These are phyloP conservation scores for Rhodotorula toruloides DNA, from an alignment of 768 basidiomycete genomes.

Conservation along the genomic window DNA sequence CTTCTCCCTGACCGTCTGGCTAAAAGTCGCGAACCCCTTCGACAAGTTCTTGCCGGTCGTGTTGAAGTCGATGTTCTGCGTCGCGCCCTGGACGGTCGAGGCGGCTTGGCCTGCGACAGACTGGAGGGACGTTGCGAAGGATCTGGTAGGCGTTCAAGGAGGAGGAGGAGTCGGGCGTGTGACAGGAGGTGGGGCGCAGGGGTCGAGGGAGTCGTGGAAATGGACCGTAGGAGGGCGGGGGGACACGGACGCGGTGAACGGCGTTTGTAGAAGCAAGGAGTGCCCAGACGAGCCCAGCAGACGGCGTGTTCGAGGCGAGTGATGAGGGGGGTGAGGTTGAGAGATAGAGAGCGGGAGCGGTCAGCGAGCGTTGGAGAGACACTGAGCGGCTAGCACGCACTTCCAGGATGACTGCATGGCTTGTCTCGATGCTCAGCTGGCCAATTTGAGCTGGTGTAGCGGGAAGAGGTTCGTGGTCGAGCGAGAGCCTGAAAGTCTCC, in stretches of 20 bases:
- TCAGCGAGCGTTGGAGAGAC: neutral
- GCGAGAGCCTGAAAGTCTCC: too few species aligned
- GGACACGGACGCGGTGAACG: too few species aligned
- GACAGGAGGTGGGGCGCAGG: neutral
- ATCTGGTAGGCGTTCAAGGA: neutral
- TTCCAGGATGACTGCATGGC: constrained; percentile 6
- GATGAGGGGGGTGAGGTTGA: neutral
- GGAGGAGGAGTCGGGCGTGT: too few species aligned
- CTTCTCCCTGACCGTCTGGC: constrained; percentile 55
- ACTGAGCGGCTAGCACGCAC: neutral
- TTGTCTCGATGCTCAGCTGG: too few species aligned
- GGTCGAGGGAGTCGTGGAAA: neutral
- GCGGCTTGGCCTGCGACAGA: constrained; percentile 28
- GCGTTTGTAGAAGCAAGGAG: neutral
- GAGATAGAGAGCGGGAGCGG: neutral
- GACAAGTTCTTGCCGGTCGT: constrained; percentile 19
- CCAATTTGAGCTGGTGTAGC: too few species aligned
- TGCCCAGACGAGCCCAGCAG: too few species aligned
- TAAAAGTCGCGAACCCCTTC: constrained; percentile 29
- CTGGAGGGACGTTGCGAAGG: constrained; percentile 14
- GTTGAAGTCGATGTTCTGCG: constrained; percentile 28
- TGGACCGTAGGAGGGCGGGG: neutral
- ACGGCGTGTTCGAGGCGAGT: neutral
- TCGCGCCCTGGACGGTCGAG: constrained; percentile 17
- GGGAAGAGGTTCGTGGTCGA: too few species aligned